Conservation (phyloP, 306 rosid genomes). For the Abrus precatorius region DNA sequence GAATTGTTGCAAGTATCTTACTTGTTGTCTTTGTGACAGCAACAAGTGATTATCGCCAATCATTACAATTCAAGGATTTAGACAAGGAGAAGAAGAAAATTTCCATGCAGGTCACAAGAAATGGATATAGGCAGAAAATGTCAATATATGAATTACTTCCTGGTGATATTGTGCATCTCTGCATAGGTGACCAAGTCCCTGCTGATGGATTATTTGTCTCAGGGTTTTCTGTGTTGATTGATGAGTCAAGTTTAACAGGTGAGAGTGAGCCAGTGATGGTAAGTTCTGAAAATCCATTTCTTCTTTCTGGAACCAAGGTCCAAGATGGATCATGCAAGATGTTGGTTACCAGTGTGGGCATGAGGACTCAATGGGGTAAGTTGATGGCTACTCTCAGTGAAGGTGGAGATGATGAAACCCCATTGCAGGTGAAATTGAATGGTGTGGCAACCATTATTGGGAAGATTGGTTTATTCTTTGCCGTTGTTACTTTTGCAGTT, state of each 20-base stretch:
- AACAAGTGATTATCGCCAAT: slow-evolving; percentile 93
- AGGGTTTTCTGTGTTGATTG: slow-evolving; percentile 85
- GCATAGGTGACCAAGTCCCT: slow-evolving; percentile 94
- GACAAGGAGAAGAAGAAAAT: slow-evolving; percentile 98
- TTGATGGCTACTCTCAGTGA: slow-evolving; percentile 95
- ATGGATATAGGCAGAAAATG: slow-evolving; percentile 89
- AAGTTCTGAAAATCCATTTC: slow-evolving; percentile 75
- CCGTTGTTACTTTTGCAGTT: slow-evolving; percentile 85
- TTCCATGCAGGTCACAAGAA: slow-evolving; percentile 88
- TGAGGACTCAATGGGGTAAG: slow-evolving; percentile 99
- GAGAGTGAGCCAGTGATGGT: slow-evolving; percentile 96
- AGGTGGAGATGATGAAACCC: slow-evolving; percentile 99
- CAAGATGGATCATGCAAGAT: slow-evolving; percentile 96
- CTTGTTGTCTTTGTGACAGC: slow-evolving; percentile 96
- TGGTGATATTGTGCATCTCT: slow-evolving; percentile 91
- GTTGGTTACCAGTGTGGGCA: slow-evolving; percentile 93
- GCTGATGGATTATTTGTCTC: slow-evolving; percentile 91
- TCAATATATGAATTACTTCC: slow-evolving; percentile 93
- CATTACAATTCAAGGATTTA: slow-evolving; percentile 91
- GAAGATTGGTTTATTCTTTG: slow-evolving; percentile 90
- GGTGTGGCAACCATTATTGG: slow-evolving; percentile 98
- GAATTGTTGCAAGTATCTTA: slow-evolving; percentile 93
- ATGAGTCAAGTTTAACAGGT: slow-evolving; percentile 95
- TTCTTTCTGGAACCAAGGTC: slow-evolving; percentile 94
- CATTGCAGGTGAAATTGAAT: slow-evolving; percentile 92